Base-by-base conservation (phyloP, 345 rosid genomes). In the Syzygium grande region DNA sequence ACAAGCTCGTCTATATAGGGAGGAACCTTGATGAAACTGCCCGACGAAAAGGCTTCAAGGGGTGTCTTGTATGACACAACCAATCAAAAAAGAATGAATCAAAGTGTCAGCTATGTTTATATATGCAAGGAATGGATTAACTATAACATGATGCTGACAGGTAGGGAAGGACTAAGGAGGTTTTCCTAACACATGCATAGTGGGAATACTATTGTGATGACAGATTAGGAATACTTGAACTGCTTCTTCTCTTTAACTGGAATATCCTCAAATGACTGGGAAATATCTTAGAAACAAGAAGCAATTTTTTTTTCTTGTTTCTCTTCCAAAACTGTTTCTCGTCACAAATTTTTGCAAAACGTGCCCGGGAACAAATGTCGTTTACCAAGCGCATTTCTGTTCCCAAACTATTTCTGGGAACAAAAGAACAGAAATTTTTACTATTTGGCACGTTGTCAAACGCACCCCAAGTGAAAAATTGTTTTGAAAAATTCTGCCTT, bases 1-100 rank as follows among this genome's bases (percentile, higher is more conserved):
- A 93, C 94, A 95, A 95, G 90, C 92, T 94, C 3, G 96, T 94
- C 10, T 95, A 93, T 89, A 95, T 94, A 14, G 98, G 98, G 85
- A 91, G 92, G 86, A 93, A 93, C 91, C 89, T 92, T 86, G 92
- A 95, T 86, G 96, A 93, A 90, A 89, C 92, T 87, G 86, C 88
- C 12, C 92, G 93, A 29, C 89, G 91, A 86, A 95, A 93, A 90
- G 95, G 95, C 52, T 95, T 95, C 90, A 93, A 58, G 88, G 96
- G 98, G 49, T 95, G 98, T 85, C 89, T 91, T 17, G 87, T 85
- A 34, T 92, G 89, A 94, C 56, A 13, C 12, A 3, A 23, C 34
- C 53, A 49, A 68, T 68, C 43, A 30, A 30, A 65, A 65, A 16
- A 65, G 41, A 19, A 65, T 4, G 22, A 65, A 16, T 19, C 23